Evolutionary conservation across 371 early-diverging fungal genomes (phyloP), one percentile per base, ranked within the genome.

Genomic region (Zychaea mexicana): DNA sequence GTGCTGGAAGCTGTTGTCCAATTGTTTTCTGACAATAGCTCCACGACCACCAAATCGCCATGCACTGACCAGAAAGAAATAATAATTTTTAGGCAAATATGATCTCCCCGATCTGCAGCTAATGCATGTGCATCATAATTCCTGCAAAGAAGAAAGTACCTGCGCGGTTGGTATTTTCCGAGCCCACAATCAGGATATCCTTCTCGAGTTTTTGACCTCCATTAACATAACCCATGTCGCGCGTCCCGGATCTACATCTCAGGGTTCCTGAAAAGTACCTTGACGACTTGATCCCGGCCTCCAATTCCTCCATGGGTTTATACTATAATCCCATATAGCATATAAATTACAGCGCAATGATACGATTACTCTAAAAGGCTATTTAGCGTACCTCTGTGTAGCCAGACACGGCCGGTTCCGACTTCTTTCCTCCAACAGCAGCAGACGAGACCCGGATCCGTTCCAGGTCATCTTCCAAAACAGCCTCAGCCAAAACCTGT

Each of bases 1-100:
- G 73, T 83, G 33, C 73, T 83, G 1, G 84, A 79, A 7, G 80
- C 72, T 1, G 73, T 70, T 9, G 73, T 64, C 91, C 90, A 90
- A 61, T 89, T 78, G 36, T 65, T 73, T 60, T 83, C 79, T n/a
- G 88, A 87, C 17, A 94, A 65, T 0, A 92, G 52, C 60, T 92
- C 85, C 12, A 94, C 89, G 5, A 91, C 93, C 3, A 95, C 94
- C 7, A 84, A 58, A 65, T 96, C 96, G 9, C 96, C 96, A 27
- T 92, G 87, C 27, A 93, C 89, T 82, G 27, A 24, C 15, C 26
- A 47, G 27, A 24, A 19, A 47, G 28, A 33, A 3, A 19, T 52
- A 39, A 38, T 19, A 6, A 32, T 30, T 19, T 21, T 9, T 28
- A 33, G n/a, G 17, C 17, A 24, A 33, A 12, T n/a, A 42, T 39